Conservation (phyloP, 148 eudicot species). For the Chenopodium berlandieri region DNA sequence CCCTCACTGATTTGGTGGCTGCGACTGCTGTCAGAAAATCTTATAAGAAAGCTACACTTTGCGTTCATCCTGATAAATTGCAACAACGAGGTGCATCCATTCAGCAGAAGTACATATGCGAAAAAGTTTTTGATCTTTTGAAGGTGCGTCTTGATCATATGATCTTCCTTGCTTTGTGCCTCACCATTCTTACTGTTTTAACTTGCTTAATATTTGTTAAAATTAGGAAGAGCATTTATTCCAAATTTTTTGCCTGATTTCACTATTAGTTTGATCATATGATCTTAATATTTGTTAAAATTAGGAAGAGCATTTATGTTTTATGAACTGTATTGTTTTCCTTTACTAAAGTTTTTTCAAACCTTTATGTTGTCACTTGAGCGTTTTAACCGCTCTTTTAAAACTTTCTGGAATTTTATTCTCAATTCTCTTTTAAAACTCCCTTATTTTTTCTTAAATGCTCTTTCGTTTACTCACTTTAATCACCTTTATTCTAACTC, state of each 20-base stretch:
- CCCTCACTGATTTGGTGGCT: conserved; percentile 75
- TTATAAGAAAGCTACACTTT: conserved; percentile 86
- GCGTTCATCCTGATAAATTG: conserved; percentile 96
- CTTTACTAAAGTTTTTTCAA: too few species aligned
- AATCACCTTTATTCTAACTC: too few species aligned
- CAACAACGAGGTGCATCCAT: conserved; percentile 93
- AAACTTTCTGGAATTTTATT: not conserved
- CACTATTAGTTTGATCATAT: too few species aligned
- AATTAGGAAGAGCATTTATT: not conserved
- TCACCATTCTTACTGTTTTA: not conserved
- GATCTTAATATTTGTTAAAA: not conserved
- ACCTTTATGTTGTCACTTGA: too few species aligned
- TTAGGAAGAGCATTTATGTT: not conserved
- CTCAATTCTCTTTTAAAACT: not conserved
- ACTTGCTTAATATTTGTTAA: not conserved
- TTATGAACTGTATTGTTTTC: too few species aligned
- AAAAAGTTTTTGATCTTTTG: conserved; percentile 92
- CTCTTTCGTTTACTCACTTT: too few species aligned
- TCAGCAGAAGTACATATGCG: conserved; percentile 93
- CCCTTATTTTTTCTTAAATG: too few species aligned
- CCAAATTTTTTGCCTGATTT: not conserved
- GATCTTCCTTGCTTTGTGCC: conserved; percentile 3
- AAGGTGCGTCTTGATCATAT: conserved; percentile 48
- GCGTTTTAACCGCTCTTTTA: too few species aligned
- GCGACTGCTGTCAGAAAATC: conserved; percentile 88